These are phyloP conservation scores for Astrothelium macrocarpum DNA, from an alignment of 495 filamentous ascomycete species.

Conservation along the genomic window DNA sequence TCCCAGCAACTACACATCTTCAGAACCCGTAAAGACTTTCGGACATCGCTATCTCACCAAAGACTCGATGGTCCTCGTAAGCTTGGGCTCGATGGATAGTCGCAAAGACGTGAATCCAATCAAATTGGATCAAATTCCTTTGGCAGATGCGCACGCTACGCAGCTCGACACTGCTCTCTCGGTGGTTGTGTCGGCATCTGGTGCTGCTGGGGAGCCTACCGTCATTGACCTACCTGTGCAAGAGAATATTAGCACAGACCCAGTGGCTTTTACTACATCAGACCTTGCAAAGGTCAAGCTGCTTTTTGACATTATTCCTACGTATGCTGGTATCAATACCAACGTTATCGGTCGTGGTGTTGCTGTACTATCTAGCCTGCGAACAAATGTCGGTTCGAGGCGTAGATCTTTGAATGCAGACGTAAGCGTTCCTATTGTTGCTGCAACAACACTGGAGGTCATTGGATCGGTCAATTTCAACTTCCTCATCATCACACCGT, in stretches of 20 bases:
- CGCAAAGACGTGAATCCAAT: constrained; percentile 62
- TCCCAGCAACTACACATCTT: constrained; percentile 30
- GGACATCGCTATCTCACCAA: constrained; percentile 90
- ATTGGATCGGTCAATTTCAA: constrained; percentile 95
- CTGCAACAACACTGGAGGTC: constrained; percentile 68
- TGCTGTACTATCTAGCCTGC: constrained; percentile 77
- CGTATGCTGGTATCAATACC: constrained; percentile 83
- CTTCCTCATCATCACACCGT: constrained; percentile 89
- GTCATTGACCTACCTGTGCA: constrained; percentile 88
- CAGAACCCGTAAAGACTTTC: constrained; percentile 84
- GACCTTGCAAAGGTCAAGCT: constrained; percentile 77
- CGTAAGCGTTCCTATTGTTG: constrained; percentile 81
- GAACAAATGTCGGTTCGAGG: constrained; percentile 65
- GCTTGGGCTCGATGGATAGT: constrained; percentile 86
- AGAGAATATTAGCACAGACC: constrained; percentile 86
- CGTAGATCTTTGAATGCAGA: constrained; percentile 88
- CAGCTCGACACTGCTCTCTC: constrained; percentile 91
- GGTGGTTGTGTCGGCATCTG: constrained; percentile 79
- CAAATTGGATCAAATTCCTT: constrained; percentile 77
- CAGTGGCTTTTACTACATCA: constrained; percentile 72
- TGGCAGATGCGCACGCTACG: constrained; percentile 78
- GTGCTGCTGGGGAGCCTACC: constrained; percentile 75
- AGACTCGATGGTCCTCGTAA: constrained; percentile 82
- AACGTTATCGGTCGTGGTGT: constrained; percentile 86
- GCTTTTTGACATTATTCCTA: constrained; percentile 93